Percentiles rank a stretch among this genome's conserved stretches.
Evolutionary conservation across 257 asterid genomes (phyloP).

Genomic region (Solanum chiquidenum): DNA sequence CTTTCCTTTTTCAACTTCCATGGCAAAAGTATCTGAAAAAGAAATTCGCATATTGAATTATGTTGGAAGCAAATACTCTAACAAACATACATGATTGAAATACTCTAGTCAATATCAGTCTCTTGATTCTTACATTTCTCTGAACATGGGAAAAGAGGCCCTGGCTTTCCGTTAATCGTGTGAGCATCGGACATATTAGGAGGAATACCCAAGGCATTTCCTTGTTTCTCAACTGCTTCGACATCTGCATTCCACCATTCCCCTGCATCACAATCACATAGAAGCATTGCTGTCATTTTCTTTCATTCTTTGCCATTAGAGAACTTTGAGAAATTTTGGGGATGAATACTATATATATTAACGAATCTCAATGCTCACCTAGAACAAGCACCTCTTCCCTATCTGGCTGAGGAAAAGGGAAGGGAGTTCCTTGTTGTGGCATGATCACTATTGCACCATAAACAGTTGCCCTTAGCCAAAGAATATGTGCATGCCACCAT

Average conservation of each 20-base stretch:
- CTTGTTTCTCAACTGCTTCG: slow-evolving; percentile 35
- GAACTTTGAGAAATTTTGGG: neutral
- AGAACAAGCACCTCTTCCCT: slow-evolving; percentile 39
- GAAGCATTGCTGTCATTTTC: neutral
- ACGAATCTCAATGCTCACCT: slow-evolving; percentile 15
- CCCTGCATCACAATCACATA: slow-evolving; percentile 18
- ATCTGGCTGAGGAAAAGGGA: slow-evolving; percentile 40
- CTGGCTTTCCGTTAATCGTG: slow-evolving; percentile 50
- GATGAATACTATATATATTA: neutral
- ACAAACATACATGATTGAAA: neutral
- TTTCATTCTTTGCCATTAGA: neutral
- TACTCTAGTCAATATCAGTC: neutral
- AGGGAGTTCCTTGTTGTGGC: slow-evolving; percentile 40
- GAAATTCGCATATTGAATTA: neutral
- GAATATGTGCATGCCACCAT: slow-evolving; percentile 75
- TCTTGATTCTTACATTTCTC: slow-evolving; percentile 25
- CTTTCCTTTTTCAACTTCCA: slow-evolving; percentile 42
- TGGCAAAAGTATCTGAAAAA: slow-evolving; percentile 35
- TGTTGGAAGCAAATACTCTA: neutral
- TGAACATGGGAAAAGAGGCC: slow-evolving; percentile 41
- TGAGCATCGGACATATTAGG: slow-evolving; percentile 54
- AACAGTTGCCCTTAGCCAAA: slow-evolving; percentile 60
- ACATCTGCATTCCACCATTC: slow-evolving; percentile 60
- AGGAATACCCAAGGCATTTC: slow-evolving; percentile 32
- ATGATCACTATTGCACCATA: slow-evolving; percentile 44